Base-by-base conservation (phyloP, 805 yeast genomes). In the Candida bentonensis region DNA sequence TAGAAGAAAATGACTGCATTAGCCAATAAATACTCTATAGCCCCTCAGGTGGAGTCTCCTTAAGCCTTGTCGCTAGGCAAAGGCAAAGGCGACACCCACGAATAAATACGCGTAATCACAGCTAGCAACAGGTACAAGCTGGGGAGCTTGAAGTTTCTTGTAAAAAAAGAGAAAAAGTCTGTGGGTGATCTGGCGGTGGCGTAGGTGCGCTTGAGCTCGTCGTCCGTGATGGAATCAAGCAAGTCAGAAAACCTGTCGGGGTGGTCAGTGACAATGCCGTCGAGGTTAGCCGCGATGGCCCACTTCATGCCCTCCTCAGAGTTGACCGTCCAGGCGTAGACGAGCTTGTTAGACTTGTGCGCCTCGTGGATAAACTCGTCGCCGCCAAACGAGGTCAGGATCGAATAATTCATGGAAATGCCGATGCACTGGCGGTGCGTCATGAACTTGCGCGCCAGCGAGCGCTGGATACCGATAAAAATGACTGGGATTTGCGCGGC, bases 241-340 rank as follows among this genome's bases (percentile, higher is more conserved):
- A 54, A 55, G 22, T 42, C 22, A 22, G 20, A n/a, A 11, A 52
- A 42, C 3, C 54, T 46, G 30, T 56, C 59, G 2, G 69, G 66
- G 39, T 58, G 56, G 48, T 70, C 74, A 4, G 73, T 68, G 48
- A 70, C 56, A 21, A 70, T 61, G 4, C 70, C 71, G 45, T 64
- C 62, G 3, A 67, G 52, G 3, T 59, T 53, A 2, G 62, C 53
- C 0, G 57, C 51, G 13, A 61, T 55, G 3, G 69, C 67, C 54
- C 63, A 56, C 34, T 60, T 51, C 62, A 68, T 66, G 15, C 58
- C 56, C 21, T 54, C 58, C 20, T 56, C 53, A 3, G 58, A 43
- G 45, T 76, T 76, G 15, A 73, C 63, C 1, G 81, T 76, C 82
- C 82, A 76, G 2, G 70, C 52, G 47, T 66, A 73, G 2, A 70